Evolutionary conservation across 202 grass and related monocot genomes (phyloP), one percentile per base, ranked within the genome.

Genomic region (Brachypodium distachyon): DNA sequence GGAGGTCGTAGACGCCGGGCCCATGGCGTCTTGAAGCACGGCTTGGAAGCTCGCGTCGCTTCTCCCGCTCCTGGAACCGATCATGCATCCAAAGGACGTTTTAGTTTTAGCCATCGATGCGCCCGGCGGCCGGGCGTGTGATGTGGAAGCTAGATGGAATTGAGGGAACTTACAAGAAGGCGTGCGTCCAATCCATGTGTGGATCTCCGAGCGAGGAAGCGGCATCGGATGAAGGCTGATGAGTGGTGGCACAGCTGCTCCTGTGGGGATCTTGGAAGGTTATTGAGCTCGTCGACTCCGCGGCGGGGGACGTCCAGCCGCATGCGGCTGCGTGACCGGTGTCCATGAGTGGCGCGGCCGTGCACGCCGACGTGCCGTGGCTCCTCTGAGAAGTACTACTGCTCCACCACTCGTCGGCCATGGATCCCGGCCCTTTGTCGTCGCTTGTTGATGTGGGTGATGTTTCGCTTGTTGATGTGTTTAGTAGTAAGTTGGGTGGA

Each of bases 381-480:
- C 72, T 72, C 72, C 86, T 66, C 49, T 83, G 76, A 32, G 81
- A 75, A n/a, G 67, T 27, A n/a, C 48, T n/a, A n/a, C n/a, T n/a
- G n/a, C n/a, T 59, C 86, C 86, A 88, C 86, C 81, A 88, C 77
- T 88, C 82, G 48, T 85, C 82, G 48, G 86, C 86, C 86, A 88
- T 88, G 64, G 78, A 41, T 67, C 40, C 67, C 41, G 5, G 18
- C n/a, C n/a, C n/a, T n/a, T n/a, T n/a, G n/a, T n/a, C 70, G 32
- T 31, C 32, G 66, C 50, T 76, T 43, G 23, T 49, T 72, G 73
- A 18, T 42, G 60, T 10, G 60, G 38, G 1, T 58, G 48, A 25
- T 50, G 55, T 56, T 82, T 71, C 51, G 58, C 74, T 76, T 28
- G 50, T 25, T 56, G 77, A 72, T 79, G 40, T 77, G 81, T n/a